Evolutionary conservation across 2,329 filamentous ascomycete species (phyloP), one percentile per base, ranked within the genome.

Genomic region (Ophiostoma novo-ulmi): DNA sequence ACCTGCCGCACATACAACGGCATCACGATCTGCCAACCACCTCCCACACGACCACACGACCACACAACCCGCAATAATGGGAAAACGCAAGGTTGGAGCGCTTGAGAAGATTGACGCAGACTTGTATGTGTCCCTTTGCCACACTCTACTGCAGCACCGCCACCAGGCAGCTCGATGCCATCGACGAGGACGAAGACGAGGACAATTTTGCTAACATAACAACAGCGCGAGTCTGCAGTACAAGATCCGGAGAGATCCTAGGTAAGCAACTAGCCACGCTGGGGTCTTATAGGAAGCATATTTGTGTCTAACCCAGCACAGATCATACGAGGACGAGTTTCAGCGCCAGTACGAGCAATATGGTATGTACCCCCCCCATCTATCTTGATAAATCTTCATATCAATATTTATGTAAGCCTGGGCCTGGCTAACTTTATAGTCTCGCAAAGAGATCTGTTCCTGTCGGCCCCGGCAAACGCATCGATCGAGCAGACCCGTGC

Each of bases 31-130:
- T n/a, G 36, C 71, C 41, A 17, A 38, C 14, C 13, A 35, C 36
- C 35, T 13, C 55, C 48, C 48, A 31, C 64, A n/a, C 58, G n/a
- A 8, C 39, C 41, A 22, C 26, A 35, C 14, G 3, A 39, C 36
- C 36, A 39, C 63, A 65, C 20, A 65, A 8, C 13, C 8, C 36
- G 22, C 41, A 48, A 75, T 67, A 73, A 95, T 93, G 88, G 91
- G 88, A 72, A 97, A 97, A 82, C 87, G 93, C 80, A 96, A 95
- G 82, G 87, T 97, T 72, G 92, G 91, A 70, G 94, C 94, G 73
- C 88, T 97, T 80, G 94, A 97, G 82, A 97, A 97, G 85, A 89
- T 97, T 75, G 94, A 97, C 78, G 94, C 93, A 44, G 93, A 97
- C 80, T 84, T 96, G 87, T 78, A 22, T 48, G 70, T 38, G 36